Evolutionary conservation across 495 filamentous ascomycete species (phyloP), one percentile per base, ranked within the genome.

Genomic region (Cercophora sp.): DNA sequence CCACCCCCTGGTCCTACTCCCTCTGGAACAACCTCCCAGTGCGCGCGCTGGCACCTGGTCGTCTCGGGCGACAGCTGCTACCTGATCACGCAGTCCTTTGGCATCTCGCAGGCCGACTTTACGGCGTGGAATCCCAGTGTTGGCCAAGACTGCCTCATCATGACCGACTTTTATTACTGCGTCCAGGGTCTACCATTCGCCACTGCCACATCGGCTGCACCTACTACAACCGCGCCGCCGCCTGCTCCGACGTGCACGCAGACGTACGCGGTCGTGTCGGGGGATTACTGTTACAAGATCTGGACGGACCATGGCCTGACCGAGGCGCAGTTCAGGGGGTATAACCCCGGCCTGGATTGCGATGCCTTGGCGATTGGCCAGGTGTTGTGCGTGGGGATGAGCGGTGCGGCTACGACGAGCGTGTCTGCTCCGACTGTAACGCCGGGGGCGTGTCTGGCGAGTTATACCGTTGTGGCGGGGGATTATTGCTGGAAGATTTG

Each of bases 101-200:
- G 23, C 8, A 24, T 54, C 32, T 52, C 56, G 15, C 50, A 64
- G n/a, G 55, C 57, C 8, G 36, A 71, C 5, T 62, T 79, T 46
- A 57, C 56, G 8, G 35, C 47, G 47, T 73, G 64, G 65, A 79
- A 79, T 56, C 57, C 69, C 0, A 70, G 65, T 37, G 59, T 77
- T 35, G 61, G 73, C 16, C 36, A 11, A 41, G 27, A 39, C 8
- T 54, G 51, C 16, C 27, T 19, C 11, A n/a, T 23, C 20, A 15
- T 54, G 19, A 4, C 6, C 8, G 43, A 24, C 24, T n/a, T n/a
- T n/a, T 24, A 36, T 10, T 48, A 48, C 32, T 52, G 49, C 29
- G 49, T 52, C 3, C 27, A 39, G 13, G 8, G 16, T 15, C 25
- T 52, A 15, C 34, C 34, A 4, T 20, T 6, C 18, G 15, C 37